Conservation (phyloP, 1,284 basidiomycete species). For the Trametes polyzona region DNA sequence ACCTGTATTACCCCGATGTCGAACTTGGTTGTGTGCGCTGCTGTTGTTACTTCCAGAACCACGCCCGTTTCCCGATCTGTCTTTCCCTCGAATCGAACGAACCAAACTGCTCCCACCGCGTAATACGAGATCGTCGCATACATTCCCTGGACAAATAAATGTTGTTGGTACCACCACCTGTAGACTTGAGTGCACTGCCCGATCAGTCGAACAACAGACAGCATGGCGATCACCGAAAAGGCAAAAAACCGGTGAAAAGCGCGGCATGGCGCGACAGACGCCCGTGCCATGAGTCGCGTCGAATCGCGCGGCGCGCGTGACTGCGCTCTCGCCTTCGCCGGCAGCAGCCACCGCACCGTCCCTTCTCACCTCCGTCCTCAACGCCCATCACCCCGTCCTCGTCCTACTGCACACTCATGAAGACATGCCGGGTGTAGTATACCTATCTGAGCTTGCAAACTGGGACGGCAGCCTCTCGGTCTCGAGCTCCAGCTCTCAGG, state of each 20-base stretch:
- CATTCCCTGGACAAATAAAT: constrained; percentile 11
- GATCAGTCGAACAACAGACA: background rate
- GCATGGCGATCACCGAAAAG: background rate
- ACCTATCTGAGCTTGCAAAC: constrained; percentile 34
- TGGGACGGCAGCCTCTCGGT: constrained; percentile 30
- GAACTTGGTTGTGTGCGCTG: constrained; percentile 19
- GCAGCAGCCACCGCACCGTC: constrained; percentile 1
- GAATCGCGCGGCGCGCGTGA: constrained; percentile 1
- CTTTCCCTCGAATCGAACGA: background rate
- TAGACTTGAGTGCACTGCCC: background rate
- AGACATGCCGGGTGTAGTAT: constrained; percentile 10
- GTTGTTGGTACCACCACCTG: background rate
- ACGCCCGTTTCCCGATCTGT: background rate
- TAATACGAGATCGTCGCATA: constrained; percentile 7
- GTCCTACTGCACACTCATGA: background rate
- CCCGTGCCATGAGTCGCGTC: constrained; percentile 3
- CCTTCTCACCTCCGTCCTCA: background rate
- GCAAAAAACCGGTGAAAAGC: background rate
- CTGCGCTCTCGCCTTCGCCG: background rate
- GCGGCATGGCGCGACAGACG: background rate
- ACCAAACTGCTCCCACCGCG: background rate
- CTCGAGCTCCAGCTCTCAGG: constrained; percentile 3
- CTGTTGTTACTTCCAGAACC: constrained; percentile 9
- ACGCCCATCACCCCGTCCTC: background rate
- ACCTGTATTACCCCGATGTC: constrained; percentile 23